Evolutionary conservation across 176 grass and related monocot species (phyloP), one percentile per base, ranked within the genome.

Genomic region (Otatea glauca): DNA sequence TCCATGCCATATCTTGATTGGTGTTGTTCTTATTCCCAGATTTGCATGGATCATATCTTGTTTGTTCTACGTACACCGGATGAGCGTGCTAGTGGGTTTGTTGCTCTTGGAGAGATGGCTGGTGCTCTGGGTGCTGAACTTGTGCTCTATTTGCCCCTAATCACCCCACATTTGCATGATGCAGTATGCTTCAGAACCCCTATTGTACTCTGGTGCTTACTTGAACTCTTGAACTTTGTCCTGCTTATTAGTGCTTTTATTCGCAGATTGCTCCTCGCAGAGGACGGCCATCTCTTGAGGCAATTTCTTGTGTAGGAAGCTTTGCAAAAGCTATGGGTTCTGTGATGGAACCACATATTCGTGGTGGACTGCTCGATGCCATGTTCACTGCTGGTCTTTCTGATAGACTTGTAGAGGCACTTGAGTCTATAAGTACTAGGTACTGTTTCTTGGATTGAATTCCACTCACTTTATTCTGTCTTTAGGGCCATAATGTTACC

Each of bases 31-130:
- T 25, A 44, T 83, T 70, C 70, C 66, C 87, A 98, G 96, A 92
- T 95, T 75, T 98, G 96, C 86, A 98, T 98, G 96, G 96, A 98
- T 86, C 96, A 98, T 88, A 95, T 98, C 71, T 64, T 98, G 58
- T 92, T 94, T 88, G 96, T 98, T 85, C 65, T 98, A 78, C 91
- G 91, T 74, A 98, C 89, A 69, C 93, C 91, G 35, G 96, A 92
- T 73, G 96, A 98, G 65, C 91, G 96, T 51, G 91, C 89, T 74
- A 98, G 96, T 78, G 93, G 96, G 21, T 98, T 98, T 92, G 91
- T 91, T 87, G 96, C 96, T 78, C 89, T 98, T 77, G 93, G 91
- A 76, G 96, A 98, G 89, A 98, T 98, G 96, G 96, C 93, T 47
- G 96, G 96, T 65, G 96, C 96, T 89, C 69, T 98, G 76, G 89